Evolutionary conservation across 768 basidiomycete species (phyloP), one percentile per base, ranked within the genome.

Genomic region (Steccherinum ochraceum): DNA sequence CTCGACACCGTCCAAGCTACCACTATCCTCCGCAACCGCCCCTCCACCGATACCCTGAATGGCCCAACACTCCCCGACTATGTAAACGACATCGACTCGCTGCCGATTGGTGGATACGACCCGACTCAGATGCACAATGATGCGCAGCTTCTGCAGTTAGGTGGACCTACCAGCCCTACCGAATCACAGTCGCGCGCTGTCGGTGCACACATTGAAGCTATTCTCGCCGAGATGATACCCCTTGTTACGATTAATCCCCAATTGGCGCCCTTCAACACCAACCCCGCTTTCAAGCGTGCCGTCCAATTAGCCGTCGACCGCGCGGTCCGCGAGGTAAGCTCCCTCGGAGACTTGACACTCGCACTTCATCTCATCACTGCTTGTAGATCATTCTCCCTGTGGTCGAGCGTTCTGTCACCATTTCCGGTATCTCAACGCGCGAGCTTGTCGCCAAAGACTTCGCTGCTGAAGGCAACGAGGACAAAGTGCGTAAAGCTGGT

Each of bases 381-480:
- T 20, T 26, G 16, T 56, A 93, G 85, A 97, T 98, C 52, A 94
- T 99, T 58, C 74, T 94, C 16, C 96, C 96, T 4, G 95, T 99
- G 47, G 94, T 99, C 20, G 96, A 99, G 61, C 82, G 96, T 48
- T 97, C 94, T 19, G 96, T 97, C 20, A 98, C 96, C 0, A 98
- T 99, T 57, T 95, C 95, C 11, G 93, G 93, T 21, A 98, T 98
- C 57, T 98, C 96, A 12, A 95, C 95, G 16, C 78, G 93, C 35
- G 96, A 99, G 64, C 75, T 99, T 10, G 91, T 96, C 18, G 80
- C 85, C 43, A 98, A 98, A 69, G 96, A 99, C 66, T 99, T 94
- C 57, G 93, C 88, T 2, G 91, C 89, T 46, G 96, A 99, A 56
- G 73, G 84, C 21, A 90, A 89, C 61, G 93, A 98, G 60, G 83